Evolutionary conservation across 116 monocot genomes (phyloP).

Genomic region (Cymodocea nodosa): DNA sequence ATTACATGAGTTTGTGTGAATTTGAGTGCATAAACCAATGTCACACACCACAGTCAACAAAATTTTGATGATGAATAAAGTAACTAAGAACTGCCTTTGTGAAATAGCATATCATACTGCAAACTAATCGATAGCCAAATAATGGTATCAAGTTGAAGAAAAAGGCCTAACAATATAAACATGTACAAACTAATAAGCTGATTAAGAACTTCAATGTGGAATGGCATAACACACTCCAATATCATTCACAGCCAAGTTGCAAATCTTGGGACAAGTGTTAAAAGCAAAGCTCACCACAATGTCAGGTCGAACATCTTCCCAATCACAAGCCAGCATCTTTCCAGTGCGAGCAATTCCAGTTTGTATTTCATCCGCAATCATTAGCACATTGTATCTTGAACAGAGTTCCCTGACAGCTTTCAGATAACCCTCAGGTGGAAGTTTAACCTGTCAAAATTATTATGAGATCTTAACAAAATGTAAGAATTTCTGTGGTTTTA

Average conservation of each 20-base stretch:
- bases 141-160: neutral
- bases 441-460: slow-evolving; percentile 48
- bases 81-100: too few relatives aligned
- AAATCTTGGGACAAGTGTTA: neutral
- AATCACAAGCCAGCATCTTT: slow-evolving; percentile 74
- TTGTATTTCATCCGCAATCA: slow-evolving; percentile 99
- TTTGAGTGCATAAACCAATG: too few relatives aligned
- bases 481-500: too few relatives aligned
- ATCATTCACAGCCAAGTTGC: neutral
- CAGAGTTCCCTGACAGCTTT: slow-evolving; percentile 75
- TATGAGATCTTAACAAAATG: neutral
- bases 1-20: too few relatives aligned
- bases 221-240: neutral
- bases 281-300: slow-evolving; percentile 51
- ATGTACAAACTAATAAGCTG: too few relatives aligned
- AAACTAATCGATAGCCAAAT: neutral
- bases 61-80: too few relatives aligned
- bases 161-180: slow-evolving; percentile 56
- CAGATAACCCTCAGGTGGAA: slow-evolving; percentile 92
- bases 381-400: slow-evolving; percentile 62
- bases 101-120: neutral
- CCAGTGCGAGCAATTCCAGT: slow-evolving; percentile 94
- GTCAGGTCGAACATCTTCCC: slow-evolving; percentile 89
- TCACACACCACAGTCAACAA: too few relatives aligned
- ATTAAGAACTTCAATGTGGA: too few relatives aligned